Conservation (phyloP, 2,329 filamentous ascomycete genomes). For the Verruconis gallopava region DNA sequence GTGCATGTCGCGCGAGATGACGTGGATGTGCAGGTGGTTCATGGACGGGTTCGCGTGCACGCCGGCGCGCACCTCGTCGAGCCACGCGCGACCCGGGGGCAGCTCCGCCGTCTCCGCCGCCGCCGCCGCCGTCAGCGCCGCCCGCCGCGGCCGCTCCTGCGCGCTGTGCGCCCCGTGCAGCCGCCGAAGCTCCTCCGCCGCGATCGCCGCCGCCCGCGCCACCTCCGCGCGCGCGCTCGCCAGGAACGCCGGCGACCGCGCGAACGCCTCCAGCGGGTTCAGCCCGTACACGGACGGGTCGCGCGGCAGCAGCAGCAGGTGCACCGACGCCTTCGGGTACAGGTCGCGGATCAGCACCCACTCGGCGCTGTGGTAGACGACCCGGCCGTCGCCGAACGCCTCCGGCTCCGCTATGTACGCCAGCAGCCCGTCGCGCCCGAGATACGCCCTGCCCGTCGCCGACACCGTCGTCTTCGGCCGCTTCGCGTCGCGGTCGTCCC, state of each 20-base stretch:
- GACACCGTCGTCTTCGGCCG: not conserved
- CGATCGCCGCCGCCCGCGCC: constrained; percentile 47
- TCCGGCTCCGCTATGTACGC: constrained; percentile 53
- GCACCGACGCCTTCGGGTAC: constrained; percentile 75
- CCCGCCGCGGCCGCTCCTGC: constrained; percentile 48
- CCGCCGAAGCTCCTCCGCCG: constrained; percentile 61
- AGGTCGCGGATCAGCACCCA: constrained; percentile 71
- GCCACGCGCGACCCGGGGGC: constrained; percentile 68
- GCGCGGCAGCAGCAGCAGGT: constrained; percentile 79
- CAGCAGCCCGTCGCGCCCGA: constrained; percentile 44
- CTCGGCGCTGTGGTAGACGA: constrained; percentile 53
- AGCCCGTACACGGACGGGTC: constrained; percentile 44
- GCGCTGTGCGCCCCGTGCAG: constrained; percentile 50
- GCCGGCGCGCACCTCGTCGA: constrained; percentile 58
- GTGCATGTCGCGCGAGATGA: constrained; percentile 68
- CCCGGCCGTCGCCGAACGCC: constrained; percentile 42
- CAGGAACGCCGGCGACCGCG: constrained; percentile 53
- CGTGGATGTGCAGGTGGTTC: constrained; percentile 83
- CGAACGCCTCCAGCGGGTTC: constrained; percentile 67
- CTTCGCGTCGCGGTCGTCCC: not conserved
- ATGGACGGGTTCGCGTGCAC: constrained; percentile 84
- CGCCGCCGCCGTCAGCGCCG: constrained; percentile 43
- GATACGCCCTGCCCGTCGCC: not conserved
- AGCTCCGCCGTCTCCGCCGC: constrained; percentile 23
- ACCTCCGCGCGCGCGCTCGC: constrained; percentile 48